These are phyloP conservation scores for Kappamyces sp. DNA, from an alignment of 192 early-diverging fungal species.

Conservation along the genomic window DNA sequence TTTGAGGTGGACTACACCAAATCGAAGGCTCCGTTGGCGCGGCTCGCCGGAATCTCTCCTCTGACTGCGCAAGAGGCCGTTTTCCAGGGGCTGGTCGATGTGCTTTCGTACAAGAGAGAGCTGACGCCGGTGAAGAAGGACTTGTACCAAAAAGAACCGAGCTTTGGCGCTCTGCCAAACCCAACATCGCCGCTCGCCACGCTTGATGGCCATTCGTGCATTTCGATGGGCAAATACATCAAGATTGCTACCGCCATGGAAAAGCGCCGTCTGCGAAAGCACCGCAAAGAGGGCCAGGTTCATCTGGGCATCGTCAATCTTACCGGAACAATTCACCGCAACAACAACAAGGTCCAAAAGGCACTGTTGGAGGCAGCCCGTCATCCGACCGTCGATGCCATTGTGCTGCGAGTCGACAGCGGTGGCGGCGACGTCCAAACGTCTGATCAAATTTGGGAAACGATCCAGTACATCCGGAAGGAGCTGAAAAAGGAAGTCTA, in stretches of 20 bases:
- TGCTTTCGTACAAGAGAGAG: constrained; percentile 42
- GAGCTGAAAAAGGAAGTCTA: constrained; percentile 58
- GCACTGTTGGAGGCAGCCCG: constrained; percentile 49
- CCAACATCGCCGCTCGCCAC: constrained; percentile 19
- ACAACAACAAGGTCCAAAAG: constrained; percentile 27
- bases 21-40: constrained; percentile 26
- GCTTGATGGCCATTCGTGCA: constrained; percentile 22
- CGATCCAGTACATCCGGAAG: constrained; percentile 46
- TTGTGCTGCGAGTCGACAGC: constrained; percentile 66
- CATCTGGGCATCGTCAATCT: constrained; percentile 30
- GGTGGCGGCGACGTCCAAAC: constrained; percentile 64
- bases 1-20: too few relatives aligned
- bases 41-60: constrained; percentile 51
- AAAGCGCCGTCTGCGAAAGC: background rate
- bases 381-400: constrained; percentile 45
- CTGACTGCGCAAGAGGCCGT: constrained; percentile 44
- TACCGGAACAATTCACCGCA: too few relatives aligned
- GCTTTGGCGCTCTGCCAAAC: background rate
- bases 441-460: constrained; percentile 60
- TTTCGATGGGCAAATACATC: constrained; percentile 13
- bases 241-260: background rate
- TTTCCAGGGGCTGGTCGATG: constrained; percentile 47
- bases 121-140: constrained; percentile 30
- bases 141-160: constrained; percentile 18
- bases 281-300: constrained; percentile 27